phyloP scores from a whole-genome alignment of 306 rosid genomes.

The Rubus idaeus region DNA sequence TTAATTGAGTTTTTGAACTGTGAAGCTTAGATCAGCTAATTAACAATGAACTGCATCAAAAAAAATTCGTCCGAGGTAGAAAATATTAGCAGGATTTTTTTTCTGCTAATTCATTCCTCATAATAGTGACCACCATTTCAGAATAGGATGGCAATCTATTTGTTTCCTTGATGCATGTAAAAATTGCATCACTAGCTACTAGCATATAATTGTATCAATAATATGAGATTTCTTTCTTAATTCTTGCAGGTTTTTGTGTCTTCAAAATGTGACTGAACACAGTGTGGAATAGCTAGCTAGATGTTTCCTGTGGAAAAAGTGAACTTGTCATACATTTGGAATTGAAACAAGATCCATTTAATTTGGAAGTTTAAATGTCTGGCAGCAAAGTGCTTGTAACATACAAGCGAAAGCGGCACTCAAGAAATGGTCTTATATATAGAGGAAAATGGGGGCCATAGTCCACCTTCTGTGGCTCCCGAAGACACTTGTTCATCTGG shows the following conservation, averaged over 20 bases:
- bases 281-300: not conserved
- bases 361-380: constrained; percentile 40
- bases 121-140: too few relatives aligned
- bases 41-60: too few relatives aligned
- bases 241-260: not conserved
- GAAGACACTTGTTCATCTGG: constrained; percentile 21
- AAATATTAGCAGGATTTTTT: too few relatives aligned
- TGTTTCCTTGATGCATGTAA: not conserved
- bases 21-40: too few relatives aligned
- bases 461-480: constrained; percentile 9
- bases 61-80: too few relatives aligned
- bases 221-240: constrained; percentile 6
- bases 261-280: not conserved
- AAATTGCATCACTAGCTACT: not conserved
- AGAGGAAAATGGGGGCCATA: constrained; percentile 29
- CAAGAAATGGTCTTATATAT: constrained; percentile 24
- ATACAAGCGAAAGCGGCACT: constrained; percentile 50
- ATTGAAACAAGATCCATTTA: constrained; percentile 17
- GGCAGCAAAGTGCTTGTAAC: constrained; percentile 54
- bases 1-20: too few relatives aligned
- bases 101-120: too few relatives aligned
- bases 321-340: constrained; percentile 12
- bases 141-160: too few relatives aligned
- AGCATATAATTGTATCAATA: not conserved
- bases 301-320: not conserved